Evolutionary conservation across 768 basidiomycete genomes (phyloP).

Genomic region (Mycena maculata): DNA sequence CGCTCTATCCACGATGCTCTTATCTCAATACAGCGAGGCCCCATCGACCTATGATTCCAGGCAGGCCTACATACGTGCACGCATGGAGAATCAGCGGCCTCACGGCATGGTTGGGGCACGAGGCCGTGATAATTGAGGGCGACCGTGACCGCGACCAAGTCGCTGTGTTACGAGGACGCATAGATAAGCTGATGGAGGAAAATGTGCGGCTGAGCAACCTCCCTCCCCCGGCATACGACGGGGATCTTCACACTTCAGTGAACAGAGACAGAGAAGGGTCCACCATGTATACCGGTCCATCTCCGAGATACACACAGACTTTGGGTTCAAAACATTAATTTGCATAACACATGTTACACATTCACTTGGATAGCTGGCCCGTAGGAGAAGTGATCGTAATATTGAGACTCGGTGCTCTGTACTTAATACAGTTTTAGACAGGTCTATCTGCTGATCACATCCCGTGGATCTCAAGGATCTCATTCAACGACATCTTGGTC

Average conservation of each 20-base stretch:
- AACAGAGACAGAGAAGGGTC: neutral
- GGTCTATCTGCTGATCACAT: neutral
- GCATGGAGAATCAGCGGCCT: neutral
- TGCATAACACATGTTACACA: neutral
- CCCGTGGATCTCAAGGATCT: conserved; percentile 24
- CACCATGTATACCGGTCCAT: neutral
- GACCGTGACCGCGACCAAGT: neutral
- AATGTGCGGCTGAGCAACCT: neutral
- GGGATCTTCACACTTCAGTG: neutral
- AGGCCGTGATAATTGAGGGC: neutral
- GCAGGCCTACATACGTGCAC: neutral
- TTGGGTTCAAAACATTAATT: neutral
- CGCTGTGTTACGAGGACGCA: neutral
- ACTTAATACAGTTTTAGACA: too few species aligned
- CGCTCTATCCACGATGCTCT: neutral
- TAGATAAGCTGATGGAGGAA: neutral
- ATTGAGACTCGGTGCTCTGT: too few species aligned
- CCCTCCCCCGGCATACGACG: neutral
- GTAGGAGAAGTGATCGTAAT: too few species aligned
- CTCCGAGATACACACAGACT: neutral
- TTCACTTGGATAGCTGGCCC: too few species aligned
- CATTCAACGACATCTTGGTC: conserved; percentile 7
- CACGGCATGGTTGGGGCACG: neutral
- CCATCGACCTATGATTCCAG: neutral
- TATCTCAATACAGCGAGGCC: neutral